phyloP scores from a whole-genome alignment of 2,329 filamentous ascomycete species.

The Venturia aucupariae region DNA sequence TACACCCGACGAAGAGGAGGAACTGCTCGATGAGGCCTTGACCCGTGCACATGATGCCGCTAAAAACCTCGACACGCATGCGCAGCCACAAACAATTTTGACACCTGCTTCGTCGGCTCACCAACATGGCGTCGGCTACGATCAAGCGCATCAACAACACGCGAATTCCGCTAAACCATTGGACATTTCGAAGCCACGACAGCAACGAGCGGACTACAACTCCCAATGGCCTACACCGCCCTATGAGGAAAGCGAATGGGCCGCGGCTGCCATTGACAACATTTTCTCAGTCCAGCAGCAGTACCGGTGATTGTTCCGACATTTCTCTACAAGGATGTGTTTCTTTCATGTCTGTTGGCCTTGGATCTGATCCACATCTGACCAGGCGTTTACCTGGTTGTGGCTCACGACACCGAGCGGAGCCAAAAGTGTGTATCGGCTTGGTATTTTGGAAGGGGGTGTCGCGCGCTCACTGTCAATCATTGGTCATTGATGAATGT shows the following conservation, averaged over 20 bases:
- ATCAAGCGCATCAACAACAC: conserved; percentile 47
- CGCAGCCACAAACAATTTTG: conserved; percentile 39
- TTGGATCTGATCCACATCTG: neutral
- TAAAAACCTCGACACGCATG: conserved; percentile 53
- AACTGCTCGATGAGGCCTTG: conserved; percentile 83
- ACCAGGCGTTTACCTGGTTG: neutral
- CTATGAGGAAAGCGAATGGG: conserved; percentile 91
- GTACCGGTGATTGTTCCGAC: conserved; percentile 8
- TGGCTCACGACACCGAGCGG: neutral
- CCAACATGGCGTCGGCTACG: conserved; percentile 66
- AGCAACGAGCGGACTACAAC: conserved; percentile 39
- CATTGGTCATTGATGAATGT: neutral
- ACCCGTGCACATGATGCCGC: conserved; percentile 67
- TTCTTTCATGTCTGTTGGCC: neutral
- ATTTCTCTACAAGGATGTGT: neutral
- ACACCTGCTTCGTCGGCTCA: conserved; percentile 74
- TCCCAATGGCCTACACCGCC: conserved; percentile 92
- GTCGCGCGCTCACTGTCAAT: neutral
- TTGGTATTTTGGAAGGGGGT: neutral
- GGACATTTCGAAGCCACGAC: conserved; percentile 53
- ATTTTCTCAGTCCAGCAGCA: conserved; percentile 6
- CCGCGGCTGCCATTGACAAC: conserved; percentile 61
- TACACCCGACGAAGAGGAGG: conserved; percentile 91
- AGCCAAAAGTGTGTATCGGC: neutral
- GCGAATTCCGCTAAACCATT: conserved; percentile 58